phyloP scores from a whole-genome alignment of 495 filamentous ascomycete species.

The Daldinia loculata region DNA sequence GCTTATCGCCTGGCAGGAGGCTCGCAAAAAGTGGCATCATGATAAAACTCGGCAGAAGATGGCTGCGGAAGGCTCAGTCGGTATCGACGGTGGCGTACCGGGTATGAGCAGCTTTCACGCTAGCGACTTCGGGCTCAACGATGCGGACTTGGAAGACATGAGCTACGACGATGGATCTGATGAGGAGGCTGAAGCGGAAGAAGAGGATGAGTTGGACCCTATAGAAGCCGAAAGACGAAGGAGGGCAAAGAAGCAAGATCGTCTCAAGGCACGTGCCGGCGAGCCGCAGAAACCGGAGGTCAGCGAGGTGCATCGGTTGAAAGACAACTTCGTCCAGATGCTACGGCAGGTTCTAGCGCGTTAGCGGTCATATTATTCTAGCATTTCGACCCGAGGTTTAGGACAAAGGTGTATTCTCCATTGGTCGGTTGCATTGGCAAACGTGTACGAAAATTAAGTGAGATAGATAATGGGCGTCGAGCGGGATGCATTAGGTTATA shows the following conservation, averaged over 20 bases:
- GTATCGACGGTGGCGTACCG: conserved; percentile 51
- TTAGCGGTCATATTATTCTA: conserved; percentile 45
- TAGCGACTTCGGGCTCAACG: conserved; percentile 88
- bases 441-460: background rate
- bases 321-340: conserved; percentile 82
- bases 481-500: background rate
- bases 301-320: conserved; percentile 78
- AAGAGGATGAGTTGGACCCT: conserved; percentile 80
- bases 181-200: conserved; percentile 74
- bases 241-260: conserved; percentile 76
- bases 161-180: conserved; percentile 77
- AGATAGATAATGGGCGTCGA: background rate
- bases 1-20: conserved; percentile 92
- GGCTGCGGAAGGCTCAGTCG: conserved; percentile 77
- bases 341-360: conserved; percentile 86
- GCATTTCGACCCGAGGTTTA: conserved; percentile 1
- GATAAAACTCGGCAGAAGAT: conserved; percentile 99
- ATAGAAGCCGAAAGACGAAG: conserved; percentile 85
- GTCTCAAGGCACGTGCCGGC: conserved; percentile 81
- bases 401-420: conserved; percentile 2
- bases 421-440: conserved; percentile 17
- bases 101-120: conserved; percentile 66
- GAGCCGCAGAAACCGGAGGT: conserved; percentile 89
- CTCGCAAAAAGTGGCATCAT: conserved; percentile 94
- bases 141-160: conserved; percentile 86